Evolutionary conservation across 2,329 filamentous ascomycete species (phyloP).

Genomic region (Penicillium rolfsii): DNA sequence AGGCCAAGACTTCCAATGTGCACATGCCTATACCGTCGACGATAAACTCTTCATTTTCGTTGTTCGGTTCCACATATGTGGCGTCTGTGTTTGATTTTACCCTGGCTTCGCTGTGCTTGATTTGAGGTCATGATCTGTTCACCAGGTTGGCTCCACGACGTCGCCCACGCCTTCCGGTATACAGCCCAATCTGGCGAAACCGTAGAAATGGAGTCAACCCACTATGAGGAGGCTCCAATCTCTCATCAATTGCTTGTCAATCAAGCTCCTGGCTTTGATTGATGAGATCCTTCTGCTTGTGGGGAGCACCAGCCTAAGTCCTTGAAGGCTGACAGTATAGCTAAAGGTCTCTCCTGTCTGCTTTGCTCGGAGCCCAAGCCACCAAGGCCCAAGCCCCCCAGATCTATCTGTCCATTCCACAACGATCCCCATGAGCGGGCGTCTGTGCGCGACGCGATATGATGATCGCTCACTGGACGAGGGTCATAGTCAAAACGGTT

Average conservation of each 20-base stretch:
- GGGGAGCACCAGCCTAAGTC: not conserved
- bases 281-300: not conserved
- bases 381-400: slow-evolving; percentile 24
- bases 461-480: slow-evolving; percentile 23
- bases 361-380: slow-evolving; percentile 6
- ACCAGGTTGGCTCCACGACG: slow-evolving; percentile 14
- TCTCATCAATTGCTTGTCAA: not conserved
- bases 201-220: slow-evolving; percentile 11
- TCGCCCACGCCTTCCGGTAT: slow-evolving; percentile 15
- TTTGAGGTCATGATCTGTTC: slow-evolving; percentile 5
- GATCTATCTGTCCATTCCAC: slow-evolving; percentile 25
- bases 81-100: not conserved
- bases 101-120: not conserved
- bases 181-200: slow-evolving; percentile 12
- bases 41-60: not conserved
- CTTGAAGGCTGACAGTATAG: not conserved
- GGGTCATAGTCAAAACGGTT: slow-evolving; percentile 24
- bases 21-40: slow-evolving; percentile 1
- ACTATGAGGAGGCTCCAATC: not conserved
- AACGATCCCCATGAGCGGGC: slow-evolving; percentile 18
- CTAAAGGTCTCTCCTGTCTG: not conserved
- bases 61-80: not conserved
- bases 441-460: slow-evolving; percentile 28
- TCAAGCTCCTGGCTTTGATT: not conserved
- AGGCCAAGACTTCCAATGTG: slow-evolving; percentile 11